A percentile compares a stretch with the other conserved stretches of the same genome.
phyloP scores from a whole-genome alignment of 371 early-diverging fungal genomes.

The Phascolomyces articulosus region DNA sequence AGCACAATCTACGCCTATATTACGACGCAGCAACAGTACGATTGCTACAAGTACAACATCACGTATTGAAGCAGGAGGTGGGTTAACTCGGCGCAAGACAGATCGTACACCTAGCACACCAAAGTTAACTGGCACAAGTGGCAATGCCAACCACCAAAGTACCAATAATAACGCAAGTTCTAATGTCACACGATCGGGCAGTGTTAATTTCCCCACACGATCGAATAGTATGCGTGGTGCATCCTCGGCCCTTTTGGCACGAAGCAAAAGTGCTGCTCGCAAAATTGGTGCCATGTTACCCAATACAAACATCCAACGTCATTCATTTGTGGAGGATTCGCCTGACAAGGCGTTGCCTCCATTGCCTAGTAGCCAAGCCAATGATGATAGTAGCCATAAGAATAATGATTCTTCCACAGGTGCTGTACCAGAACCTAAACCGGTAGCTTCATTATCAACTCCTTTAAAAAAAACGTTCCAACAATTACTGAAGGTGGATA shows the following conservation, averaged over 20 bases:
- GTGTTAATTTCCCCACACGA: constrained; percentile 15
- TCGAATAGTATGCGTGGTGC: constrained; percentile 9
- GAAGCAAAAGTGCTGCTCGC: constrained; percentile 30
- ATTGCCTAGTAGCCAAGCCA: not conserved
- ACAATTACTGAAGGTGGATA: constrained; percentile 12
- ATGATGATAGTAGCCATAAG: not conserved
- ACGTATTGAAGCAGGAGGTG: constrained; percentile 1
- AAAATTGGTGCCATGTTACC: constrained; percentile 16
- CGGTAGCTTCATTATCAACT: constrained; percentile 19
- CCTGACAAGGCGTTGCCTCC: constrained; percentile 15
- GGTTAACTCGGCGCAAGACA: constrained; percentile 24
- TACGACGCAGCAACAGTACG: constrained; percentile 24
- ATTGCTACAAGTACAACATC: constrained; percentile 7
- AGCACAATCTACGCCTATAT: constrained; percentile 15
- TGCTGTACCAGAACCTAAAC: not conserved
- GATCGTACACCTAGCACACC: constrained; percentile 21
- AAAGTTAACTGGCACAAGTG: not conserved
- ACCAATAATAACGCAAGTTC: not conserved
- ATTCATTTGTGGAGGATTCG: constrained; percentile 6
- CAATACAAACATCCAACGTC: constrained; percentile 16
- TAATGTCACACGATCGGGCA: constrained; percentile 13
- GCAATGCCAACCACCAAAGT: not conserved
- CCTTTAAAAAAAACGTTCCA: constrained; percentile 22
- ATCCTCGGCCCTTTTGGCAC: constrained; percentile 17
- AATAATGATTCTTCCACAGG: not conserved